Base-by-base conservation (phyloP, 2,329 filamentous ascomycete genomes). In the Purpureocillium takamizusanense region DNA sequence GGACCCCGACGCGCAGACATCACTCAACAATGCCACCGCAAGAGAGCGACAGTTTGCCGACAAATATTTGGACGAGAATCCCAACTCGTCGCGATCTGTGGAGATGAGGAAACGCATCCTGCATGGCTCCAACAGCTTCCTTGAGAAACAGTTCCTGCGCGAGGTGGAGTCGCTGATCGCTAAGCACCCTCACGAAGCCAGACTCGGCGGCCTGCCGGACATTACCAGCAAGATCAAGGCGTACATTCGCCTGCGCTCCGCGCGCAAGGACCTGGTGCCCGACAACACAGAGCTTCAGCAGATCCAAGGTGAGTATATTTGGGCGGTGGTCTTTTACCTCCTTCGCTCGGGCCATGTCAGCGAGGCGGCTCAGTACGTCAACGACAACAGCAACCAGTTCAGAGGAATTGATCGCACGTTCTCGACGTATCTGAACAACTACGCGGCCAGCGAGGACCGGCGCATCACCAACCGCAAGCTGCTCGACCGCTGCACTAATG, bases 251-350 rank as follows among this genome's bases (percentile, higher is more conserved):
- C 72, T 95, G 41, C 80, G 86, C 43, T 76, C 81, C 31, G 74
- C 77, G 2, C 78, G 87, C 42, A 94, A 89, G 61, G 87, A 94
- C 53, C 74, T 97, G 32, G 85, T 84, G 2, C 79, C 83, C 3
- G 86, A 94, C 54, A 86, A 83, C 44, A 77, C 81, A 4, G 80
- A 90, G 47, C 70, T 95, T 34, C 86, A 94, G 59, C 78, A 81
- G 57, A 74, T 89, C 35, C 78, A 80, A 31, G 79, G 84, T 37
- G 89, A 95, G 56, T 92, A 83, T 53, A 83, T 89, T 46, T 98
- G 92, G 92, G 88, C 89, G 32, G 74, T 95, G 36, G 80, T 98
- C 33, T 98, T 94, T 66, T 97, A 87, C 61, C 74, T 97, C 31
- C 67, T 98, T 17, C 80, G 92, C 33, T 83, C 83, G 44, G 92